Base-by-base conservation (phyloP, 371 early-diverging fungal species). In the Mucor velutinosus region DNA sequence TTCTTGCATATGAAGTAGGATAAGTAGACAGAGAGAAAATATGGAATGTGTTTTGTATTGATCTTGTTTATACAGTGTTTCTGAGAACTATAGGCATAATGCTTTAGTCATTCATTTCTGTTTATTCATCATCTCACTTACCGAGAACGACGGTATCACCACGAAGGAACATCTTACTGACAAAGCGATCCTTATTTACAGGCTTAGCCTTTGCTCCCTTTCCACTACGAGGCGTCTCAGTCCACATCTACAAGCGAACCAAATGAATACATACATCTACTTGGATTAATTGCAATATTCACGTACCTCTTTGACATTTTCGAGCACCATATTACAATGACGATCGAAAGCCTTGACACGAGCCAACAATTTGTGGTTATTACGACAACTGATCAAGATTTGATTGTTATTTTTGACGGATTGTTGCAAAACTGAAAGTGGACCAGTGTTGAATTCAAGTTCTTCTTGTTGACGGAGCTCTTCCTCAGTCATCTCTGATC, bases 281-380 rank as follows among this genome's bases (percentile, higher is more conserved):
- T 17, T 17, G 6, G 3, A 72, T 12, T 39, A 23, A 29, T 60
- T 19, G 7, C 25, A 35, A 17, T 23, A 15, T 55, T n/a, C 23
- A 53, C 53, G 65, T 78, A 94, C 94, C 86, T 98, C 99, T 80
- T 96, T 97, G 66, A 99, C 98, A 76, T 98, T 97, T 81, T 98
- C 99, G 62, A 99, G 84, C 11, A 98, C 97, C 97, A 98, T 96
- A 83, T 98, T 98, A 87, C 95, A 98, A 77, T 98, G 99, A 45
- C 99, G 91, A 85, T 98, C 99, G 75, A 99, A 99, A 51, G 99
- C 99, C 84, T 99, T 99, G 61, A 99, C 96, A 68, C 97, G 90
- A 27, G 96, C 99, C 25, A 99, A 83, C 64, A 99, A 86, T 81
- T 98, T 98, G 77, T 94, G 90, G 86, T 98, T 98, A 84, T 99